Conservation (phyloP, 1,139 yeast genomes). For the Ogataea hybrid region DNA sequence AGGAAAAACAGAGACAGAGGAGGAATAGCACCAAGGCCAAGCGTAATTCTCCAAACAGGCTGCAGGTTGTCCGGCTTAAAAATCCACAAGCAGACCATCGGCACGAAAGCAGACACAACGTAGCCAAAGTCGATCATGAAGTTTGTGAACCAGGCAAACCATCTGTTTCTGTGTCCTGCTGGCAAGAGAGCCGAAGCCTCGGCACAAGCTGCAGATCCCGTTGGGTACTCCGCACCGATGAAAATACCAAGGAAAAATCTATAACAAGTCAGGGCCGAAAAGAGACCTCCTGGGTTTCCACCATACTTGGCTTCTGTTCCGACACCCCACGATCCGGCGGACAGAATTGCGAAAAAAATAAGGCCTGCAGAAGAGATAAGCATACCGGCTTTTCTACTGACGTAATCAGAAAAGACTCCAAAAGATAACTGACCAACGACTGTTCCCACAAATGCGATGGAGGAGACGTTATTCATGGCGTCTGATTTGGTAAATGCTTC, state of each 20-base stretch:
- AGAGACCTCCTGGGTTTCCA: slow-evolving; percentile 63
- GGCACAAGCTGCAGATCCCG: slow-evolving; percentile 91
- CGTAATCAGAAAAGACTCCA: slow-evolving; percentile 76
- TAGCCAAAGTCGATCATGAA: slow-evolving; percentile 86
- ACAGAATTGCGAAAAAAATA: slow-evolving; percentile 70
- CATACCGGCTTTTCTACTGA: slow-evolving; percentile 82
- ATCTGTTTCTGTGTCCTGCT: slow-evolving; percentile 81
- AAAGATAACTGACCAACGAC: slow-evolving; percentile 82
- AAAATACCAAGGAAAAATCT: slow-evolving; percentile 85
- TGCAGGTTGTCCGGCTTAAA: slow-evolving; percentile 67
- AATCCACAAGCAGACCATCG: slow-evolving; percentile 83
- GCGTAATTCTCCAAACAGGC: slow-evolving; percentile 89
- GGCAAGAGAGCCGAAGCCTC: slow-evolving; percentile 83
- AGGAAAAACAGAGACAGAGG: slow-evolving; percentile 75
- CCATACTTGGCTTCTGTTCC: slow-evolving; percentile 33
- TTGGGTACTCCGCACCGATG: slow-evolving; percentile 87
- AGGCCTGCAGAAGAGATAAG: slow-evolving; percentile 67
- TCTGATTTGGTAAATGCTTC: slow-evolving; percentile 54
- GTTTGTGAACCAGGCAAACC: slow-evolving; percentile 87
- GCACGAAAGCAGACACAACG: slow-evolving; percentile 80
- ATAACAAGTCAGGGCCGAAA: slow-evolving; percentile 79
- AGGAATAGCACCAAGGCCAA: slow-evolving; percentile 90
- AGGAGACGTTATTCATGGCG: slow-evolving; percentile 75
- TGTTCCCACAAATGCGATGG: slow-evolving; percentile 91
- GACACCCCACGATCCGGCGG: slow-evolving; percentile 88